Base-by-base conservation (phyloP, 257 asterid species). In the Petrea volubilis region DNA sequence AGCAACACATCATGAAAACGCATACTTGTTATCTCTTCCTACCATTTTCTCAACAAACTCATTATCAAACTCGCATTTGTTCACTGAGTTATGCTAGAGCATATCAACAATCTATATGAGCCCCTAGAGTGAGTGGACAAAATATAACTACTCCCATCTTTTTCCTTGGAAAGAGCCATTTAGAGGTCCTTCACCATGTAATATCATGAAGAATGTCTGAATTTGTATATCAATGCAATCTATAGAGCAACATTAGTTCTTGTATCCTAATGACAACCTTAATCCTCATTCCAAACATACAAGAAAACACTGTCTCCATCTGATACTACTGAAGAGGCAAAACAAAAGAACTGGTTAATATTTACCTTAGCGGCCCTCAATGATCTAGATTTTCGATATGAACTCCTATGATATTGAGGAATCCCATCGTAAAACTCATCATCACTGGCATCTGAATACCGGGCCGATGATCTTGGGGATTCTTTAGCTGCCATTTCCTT, bases 401-500 rank as follows among this genome's bases (percentile, higher is more conserved):
- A 74, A 51, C 84, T 86, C 84, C 84, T 79, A 34, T 67, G 73
- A 31, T 76, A 90, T 28, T 84, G 87, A 5, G 97, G 97, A 68
- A 90, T 90, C 44, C 97, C 97, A 49, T 90, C 97, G 21, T 88
- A 90, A 67, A 88, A 83, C 38, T 83, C 96, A 43, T 90, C 96
- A 71, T 84, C 89, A 44, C 86, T 80, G 66, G 43, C 57, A 60
- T 74, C 74, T 18, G 75, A 51, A 56, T 43, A 52, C 38, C 71
- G 76, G 50, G 78, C 64, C 27, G 78, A 77, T 59, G 57, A 71
- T 27, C 60, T 66, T 23, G 84, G 74, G 17, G 78, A 77, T 60
- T 81, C 84, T 12, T 62, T 53, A 9, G 28, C 75, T 43, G 6
- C 29, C 31, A 53, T 40, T 13, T 29, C 72, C 23, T 62, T 38